A percentile compares a stretch with the other conserved stretches of the same genome.
These are phyloP conservation scores for Chenopodium quinoa DNA, from an alignment of 148 eudicot species.

Conservation along the genomic window DNA sequence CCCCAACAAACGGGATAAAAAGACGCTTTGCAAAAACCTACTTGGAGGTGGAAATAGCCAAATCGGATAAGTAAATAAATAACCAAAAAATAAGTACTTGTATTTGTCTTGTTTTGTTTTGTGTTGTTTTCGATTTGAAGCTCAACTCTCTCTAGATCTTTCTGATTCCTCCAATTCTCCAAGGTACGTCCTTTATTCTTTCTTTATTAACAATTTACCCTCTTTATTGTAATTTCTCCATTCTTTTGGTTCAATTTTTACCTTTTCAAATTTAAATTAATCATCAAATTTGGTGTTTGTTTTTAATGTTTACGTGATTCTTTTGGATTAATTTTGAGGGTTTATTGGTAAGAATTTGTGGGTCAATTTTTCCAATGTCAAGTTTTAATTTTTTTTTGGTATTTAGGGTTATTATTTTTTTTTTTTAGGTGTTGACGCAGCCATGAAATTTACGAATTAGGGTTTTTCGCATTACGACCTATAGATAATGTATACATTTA, in stretches of 20 bases:
- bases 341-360: neutral
- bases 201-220: neutral
- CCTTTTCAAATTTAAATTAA: neutral
- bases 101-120: neutral
- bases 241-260: neutral
- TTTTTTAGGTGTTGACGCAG: neutral
- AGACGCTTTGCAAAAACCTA: no score
- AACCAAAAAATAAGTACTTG: no score
- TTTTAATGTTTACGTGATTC: neutral
- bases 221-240: neutral
- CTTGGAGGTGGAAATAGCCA: no score
- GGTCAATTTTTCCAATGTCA: neutral
- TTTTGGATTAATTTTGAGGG: neutral
- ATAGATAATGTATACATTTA: neutral
- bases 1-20: no score
- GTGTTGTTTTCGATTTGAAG: neutral
- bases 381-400: neutral
- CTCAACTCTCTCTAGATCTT: neutral
- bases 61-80: no score
- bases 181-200: neutral
- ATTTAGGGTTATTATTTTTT: neutral
- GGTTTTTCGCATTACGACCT: neutral
- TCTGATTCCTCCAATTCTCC: neutral
- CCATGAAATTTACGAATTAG: neutral
- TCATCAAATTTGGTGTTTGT: neutral